phyloP scores from a whole-genome alignment of 2,329 filamentous ascomycete genomes.

The Trichoderma sp. region DNA sequence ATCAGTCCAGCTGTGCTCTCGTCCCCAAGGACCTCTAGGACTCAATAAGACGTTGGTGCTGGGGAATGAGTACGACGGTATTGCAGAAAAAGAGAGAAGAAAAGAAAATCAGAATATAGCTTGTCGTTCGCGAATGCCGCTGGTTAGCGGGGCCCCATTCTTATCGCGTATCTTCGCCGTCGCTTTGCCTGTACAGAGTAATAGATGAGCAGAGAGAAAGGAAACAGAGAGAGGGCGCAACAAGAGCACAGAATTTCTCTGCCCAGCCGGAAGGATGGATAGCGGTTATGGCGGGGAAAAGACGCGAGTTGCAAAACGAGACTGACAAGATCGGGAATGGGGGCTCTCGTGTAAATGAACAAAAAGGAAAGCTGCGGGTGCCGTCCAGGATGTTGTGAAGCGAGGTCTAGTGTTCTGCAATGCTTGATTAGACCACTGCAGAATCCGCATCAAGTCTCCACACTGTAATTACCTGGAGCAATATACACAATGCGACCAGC shows the following conservation, averaged over 20 bases:
- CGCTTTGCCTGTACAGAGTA: not conserved
- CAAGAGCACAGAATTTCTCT: not conserved
- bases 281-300: constrained; percentile 14
- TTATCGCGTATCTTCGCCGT: constrained; percentile 4
- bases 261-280: not conserved
- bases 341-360: constrained; percentile 22
- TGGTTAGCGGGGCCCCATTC: constrained; percentile 15
- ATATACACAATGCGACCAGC: constrained; percentile 30
- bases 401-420: constrained; percentile 22
- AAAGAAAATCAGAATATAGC: not conserved
- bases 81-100: not conserved
- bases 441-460: constrained; percentile 25
- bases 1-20: not conserved
- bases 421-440: constrained; percentile 18
- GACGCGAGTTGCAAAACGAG: constrained; percentile 20
- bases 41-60: not conserved
- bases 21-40: not conserved
- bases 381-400: constrained; percentile 20
- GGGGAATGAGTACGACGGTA: not conserved
- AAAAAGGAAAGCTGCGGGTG: constrained; percentile 16
- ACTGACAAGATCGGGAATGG: constrained; percentile 19
- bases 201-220: not conserved
- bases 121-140: constrained; percentile 18
- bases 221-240: not conserved
- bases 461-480: constrained; percentile 30